Percentiles rank a stretch among this genome's conserved stretches.
phyloP scores from a whole-genome alignment of 2,329 filamentous ascomycete genomes.

The Fusarium sp. region DNA sequence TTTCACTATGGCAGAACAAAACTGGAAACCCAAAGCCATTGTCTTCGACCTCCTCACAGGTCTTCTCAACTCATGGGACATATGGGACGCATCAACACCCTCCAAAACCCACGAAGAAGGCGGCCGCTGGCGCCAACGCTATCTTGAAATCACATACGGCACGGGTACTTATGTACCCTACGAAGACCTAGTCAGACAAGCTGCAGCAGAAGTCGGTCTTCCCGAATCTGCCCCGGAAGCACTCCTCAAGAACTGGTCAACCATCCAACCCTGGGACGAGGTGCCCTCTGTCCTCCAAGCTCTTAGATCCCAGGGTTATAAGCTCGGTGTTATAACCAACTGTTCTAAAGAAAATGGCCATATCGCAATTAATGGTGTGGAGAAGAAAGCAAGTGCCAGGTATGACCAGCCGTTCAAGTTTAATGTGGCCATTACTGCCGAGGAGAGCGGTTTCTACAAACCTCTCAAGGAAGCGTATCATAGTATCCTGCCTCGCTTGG shows the following conservation, averaged over 20 bases:
- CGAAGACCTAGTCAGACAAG: constrained; percentile 47
- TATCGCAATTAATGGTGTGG: constrained; percentile 27
- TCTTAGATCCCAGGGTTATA: constrained; percentile 47
- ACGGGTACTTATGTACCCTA: constrained; percentile 51
- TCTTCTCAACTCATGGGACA: constrained; percentile 54
- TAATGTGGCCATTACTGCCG: constrained; percentile 53
- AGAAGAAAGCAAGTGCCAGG: constrained; percentile 13
- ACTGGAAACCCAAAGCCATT: constrained; percentile 51
- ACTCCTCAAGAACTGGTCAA: constrained; percentile 47
- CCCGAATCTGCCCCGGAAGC: constrained; percentile 45
- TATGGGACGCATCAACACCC: constrained; percentile 52
- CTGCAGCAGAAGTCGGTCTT: constrained; percentile 49
- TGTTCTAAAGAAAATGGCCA: constrained; percentile 51
- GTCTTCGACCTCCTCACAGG: constrained; percentile 57
- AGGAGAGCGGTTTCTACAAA: constrained; percentile 57
- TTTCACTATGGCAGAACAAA: not conserved
- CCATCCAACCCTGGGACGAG: constrained; percentile 46
- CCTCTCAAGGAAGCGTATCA: constrained; percentile 51
- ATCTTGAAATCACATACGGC: constrained; percentile 54
- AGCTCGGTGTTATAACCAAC: constrained; percentile 54
- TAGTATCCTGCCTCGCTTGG: constrained; percentile 47
- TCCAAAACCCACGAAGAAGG: constrained; percentile 45
- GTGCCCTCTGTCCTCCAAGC: constrained; percentile 27
- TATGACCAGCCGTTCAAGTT: constrained; percentile 42
- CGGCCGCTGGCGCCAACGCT: constrained; percentile 52